Percentiles rank a stretch among this genome's conserved stretches.
These are phyloP conservation scores for Agastache rugosa DNA, from an alignment of 257 asterid genomes.

Conservation along the genomic window DNA sequence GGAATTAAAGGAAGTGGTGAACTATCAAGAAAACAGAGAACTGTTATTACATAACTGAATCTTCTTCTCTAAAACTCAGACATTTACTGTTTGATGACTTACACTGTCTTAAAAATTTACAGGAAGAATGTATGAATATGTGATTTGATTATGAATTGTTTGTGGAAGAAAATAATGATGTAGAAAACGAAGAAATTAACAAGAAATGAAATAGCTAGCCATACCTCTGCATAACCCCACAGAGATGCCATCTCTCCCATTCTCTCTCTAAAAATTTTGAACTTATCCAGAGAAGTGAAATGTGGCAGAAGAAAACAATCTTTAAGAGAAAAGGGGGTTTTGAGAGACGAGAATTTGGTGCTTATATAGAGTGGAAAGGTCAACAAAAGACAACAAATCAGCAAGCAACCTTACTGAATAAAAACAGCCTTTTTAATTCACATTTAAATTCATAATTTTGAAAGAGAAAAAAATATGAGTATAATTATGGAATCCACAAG, in stretches of 20 bases:
- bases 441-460: constrained; percentile 36
- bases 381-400: constrained; percentile 42
- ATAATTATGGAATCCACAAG: constrained; percentile 49
- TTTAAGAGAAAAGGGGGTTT: constrained; percentile 42
- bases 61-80: neutral
- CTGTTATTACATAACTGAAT: neutral
- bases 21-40: too few relatives aligned
- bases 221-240: constrained; percentile 76
- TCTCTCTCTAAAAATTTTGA: constrained; percentile 16
- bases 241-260: constrained; percentile 71
- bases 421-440: constrained; percentile 45
- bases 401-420: constrained; percentile 26
- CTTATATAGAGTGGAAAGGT: constrained; percentile 53
- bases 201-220: neutral
- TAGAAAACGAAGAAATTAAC: neutral
- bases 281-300: neutral
- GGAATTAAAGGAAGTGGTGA: too few relatives aligned
- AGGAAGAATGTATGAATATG: neutral
- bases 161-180: neutral
- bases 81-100: neutral
- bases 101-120: too few relatives aligned
- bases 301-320: constrained; percentile 32
- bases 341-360: constrained; percentile 32
- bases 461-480: neutral
- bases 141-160: neutral